phyloP scores from a whole-genome alignment of 306 rosid genomes.

The Ceratonia siliqua region DNA sequence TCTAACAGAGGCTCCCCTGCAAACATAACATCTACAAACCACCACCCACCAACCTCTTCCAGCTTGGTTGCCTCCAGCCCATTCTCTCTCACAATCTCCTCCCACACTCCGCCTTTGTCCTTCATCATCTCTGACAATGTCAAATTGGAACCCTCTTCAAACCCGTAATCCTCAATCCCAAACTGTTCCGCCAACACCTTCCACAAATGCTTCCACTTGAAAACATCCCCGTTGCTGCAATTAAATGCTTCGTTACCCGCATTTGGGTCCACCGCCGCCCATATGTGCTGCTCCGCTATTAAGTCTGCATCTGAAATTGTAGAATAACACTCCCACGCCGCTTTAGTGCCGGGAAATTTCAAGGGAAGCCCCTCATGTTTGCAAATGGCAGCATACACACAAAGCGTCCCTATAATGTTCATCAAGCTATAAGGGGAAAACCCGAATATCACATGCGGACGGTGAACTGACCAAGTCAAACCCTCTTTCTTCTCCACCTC shows the following conservation, averaged over 20 bases:
- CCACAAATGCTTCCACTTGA: constrained; percentile 71
- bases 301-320: constrained; percentile 57
- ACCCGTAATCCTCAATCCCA: constrained; percentile 56
- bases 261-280: constrained; percentile 57
- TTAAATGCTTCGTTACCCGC: constrained; percentile 61
- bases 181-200: constrained; percentile 59
- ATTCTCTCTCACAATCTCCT: constrained; percentile 61
- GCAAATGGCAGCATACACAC: constrained; percentile 73
- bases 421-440: constrained; percentile 70
- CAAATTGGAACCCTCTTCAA: constrained; percentile 41
- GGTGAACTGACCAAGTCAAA: constrained; percentile 61
- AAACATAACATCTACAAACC: constrained; percentile 43
- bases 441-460: constrained; percentile 60
- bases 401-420: constrained; percentile 56
- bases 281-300: constrained; percentile 63
- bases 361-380: constrained; percentile 57
- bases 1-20: constrained; percentile 27
- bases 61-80: constrained; percentile 36
- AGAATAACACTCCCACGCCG: constrained; percentile 52
- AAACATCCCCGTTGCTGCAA: constrained; percentile 63
- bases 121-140: constrained; percentile 56
- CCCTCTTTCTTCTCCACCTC: constrained; percentile 45
- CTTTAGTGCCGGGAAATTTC: constrained; percentile 53
- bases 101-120: constrained; percentile 55
- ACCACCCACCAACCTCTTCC: constrained; percentile 62